These are phyloP conservation scores for Letharia columbiana DNA, from an alignment of 495 filamentous ascomycete species.

Conservation along the genomic window DNA sequence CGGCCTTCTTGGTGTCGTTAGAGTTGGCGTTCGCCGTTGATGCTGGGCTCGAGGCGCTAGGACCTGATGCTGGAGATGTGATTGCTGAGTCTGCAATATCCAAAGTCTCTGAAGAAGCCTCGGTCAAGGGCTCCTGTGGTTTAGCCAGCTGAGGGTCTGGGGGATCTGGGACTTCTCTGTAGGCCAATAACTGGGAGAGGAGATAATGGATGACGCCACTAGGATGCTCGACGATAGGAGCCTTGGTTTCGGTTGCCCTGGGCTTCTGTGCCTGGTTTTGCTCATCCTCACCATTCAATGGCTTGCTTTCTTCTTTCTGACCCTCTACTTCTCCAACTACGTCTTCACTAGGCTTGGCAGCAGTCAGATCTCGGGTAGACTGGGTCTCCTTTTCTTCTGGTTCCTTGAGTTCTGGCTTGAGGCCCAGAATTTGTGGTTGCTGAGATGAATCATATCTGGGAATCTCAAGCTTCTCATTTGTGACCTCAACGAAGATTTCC, in stretches of 20 bases:
- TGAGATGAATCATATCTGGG: slow-evolving; percentile 50
- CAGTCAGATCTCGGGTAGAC: slow-evolving; percentile 34
- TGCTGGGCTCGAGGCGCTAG: slow-evolving; percentile 7
- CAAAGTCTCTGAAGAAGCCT: not conserved
- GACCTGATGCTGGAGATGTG: not conserved
- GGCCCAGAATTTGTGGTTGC: slow-evolving; percentile 48
- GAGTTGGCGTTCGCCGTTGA: slow-evolving; percentile 29
- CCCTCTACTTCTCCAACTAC: slow-evolving; percentile 38
- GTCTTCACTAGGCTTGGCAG: slow-evolving; percentile 28
- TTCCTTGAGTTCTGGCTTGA: slow-evolving; percentile 43
- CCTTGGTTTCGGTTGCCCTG: slow-evolving; percentile 61
- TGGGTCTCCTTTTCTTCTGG: slow-evolving; percentile 28
- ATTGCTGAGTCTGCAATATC: not conserved
- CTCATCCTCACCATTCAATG: slow-evolving; percentile 42
- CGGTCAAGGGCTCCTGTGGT: slow-evolving; percentile 21
- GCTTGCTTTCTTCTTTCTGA: slow-evolving; percentile 40
- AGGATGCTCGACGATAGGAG: slow-evolving; percentile 81
- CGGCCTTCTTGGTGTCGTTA: slow-evolving; percentile 50
- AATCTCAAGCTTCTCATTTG: slow-evolving; percentile 75
- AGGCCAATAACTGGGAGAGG: slow-evolving; percentile 85
- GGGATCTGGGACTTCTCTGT: slow-evolving; percentile 72
- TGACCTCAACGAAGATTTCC: slow-evolving; percentile 82
- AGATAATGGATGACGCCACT: slow-evolving; percentile 96
- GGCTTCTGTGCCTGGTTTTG: slow-evolving; percentile 51
- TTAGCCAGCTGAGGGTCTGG: slow-evolving; percentile 25